Conservation (phyloP, 2,329 filamentous ascomycete species). For the Fusarium chuoi region DNA sequence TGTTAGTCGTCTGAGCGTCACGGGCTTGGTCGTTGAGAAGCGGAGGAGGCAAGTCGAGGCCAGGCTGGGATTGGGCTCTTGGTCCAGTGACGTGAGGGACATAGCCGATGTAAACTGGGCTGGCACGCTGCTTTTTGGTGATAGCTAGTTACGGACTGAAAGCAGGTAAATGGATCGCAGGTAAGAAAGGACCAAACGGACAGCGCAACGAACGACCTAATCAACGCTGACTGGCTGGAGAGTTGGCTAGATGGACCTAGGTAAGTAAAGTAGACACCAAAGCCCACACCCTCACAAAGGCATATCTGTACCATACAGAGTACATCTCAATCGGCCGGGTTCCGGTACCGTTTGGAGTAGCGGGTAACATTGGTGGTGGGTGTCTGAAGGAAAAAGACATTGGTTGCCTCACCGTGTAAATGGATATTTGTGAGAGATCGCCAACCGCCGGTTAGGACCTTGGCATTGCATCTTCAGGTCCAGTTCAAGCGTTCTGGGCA, state of each 20-base stretch:
- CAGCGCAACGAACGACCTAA: slow-evolving; percentile 34
- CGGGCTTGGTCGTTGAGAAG: slow-evolving; percentile 27
- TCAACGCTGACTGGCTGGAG: slow-evolving; percentile 38
- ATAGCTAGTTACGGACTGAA: slow-evolving; percentile 26
- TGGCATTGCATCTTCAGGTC: slow-evolving; percentile 14
- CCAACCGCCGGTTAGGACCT: slow-evolving; percentile 18
- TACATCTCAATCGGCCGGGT: slow-evolving; percentile 39
- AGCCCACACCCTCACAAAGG: slow-evolving; percentile 39
- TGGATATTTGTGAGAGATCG: slow-evolving; percentile 28
- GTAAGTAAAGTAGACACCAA: slow-evolving; percentile 38
- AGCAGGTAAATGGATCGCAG: slow-evolving; percentile 34
- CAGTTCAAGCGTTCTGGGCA: slow-evolving; percentile 12
- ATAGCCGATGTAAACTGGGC: slow-evolving; percentile 32
- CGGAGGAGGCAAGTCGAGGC: slow-evolving; percentile 30
- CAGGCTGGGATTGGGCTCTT: slow-evolving; percentile 26
- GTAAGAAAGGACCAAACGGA: slow-evolving; percentile 36
- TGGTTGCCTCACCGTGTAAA: slow-evolving; percentile 36
- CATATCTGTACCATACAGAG: slow-evolving; percentile 30
- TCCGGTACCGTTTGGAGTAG: slow-evolving; percentile 40
- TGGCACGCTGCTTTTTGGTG: slow-evolving; percentile 39
- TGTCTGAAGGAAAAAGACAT: slow-evolving; percentile 13
- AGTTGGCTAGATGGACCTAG: slow-evolving; percentile 39
- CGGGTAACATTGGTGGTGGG: slow-evolving; percentile 33
- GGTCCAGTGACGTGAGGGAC: slow-evolving; percentile 44
- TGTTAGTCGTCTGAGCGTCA: slow-evolving; percentile 28